Evolutionary conservation across 495 filamentous ascomycete genomes (phyloP).

Genomic region (Rostrohypoxylon terebratum): DNA sequence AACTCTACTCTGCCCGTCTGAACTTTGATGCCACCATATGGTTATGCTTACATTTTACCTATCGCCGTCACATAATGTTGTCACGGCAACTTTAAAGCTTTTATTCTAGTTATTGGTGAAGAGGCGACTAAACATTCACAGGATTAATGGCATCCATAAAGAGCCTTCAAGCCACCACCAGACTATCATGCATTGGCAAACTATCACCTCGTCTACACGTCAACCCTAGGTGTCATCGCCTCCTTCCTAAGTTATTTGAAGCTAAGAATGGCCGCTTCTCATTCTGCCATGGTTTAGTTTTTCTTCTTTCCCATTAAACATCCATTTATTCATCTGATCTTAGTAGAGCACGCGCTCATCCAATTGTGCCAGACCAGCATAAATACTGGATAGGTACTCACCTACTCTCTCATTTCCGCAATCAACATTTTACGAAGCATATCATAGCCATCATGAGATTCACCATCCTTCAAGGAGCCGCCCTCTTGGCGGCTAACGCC

Average conservation of each 20-base stretch:
- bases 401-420: neutral
- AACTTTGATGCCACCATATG: conserved; percentile 11
- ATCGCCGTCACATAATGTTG: conserved; percentile 4
- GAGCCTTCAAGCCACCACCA: conserved; percentile 8
- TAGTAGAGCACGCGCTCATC: neutral
- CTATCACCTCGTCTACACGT: conserved; percentile 41
- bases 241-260: conserved; percentile 24
- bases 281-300: conserved; percentile 5
- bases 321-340: neutral
- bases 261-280: conserved; percentile 26
- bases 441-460: conserved; percentile 52
- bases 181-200: conserved; percentile 31
- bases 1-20: conserved; percentile 19
- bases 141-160: conserved; percentile 17
- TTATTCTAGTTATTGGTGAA: conserved; percentile 19
- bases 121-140: conserved; percentile 1
- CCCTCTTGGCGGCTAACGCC: conserved; percentile 49
- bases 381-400: no score
- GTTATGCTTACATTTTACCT: neutral
- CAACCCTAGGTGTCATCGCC: conserved; percentile 12
- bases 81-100: neutral
- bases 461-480: conserved; percentile 47
- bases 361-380: neutral
- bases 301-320: neutral
- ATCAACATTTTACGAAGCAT: neutral